Evolutionary conservation across 2,329 filamentous ascomycete species (phyloP), one percentile per base, ranked within the genome.

Genomic region (Coleophoma eucalyptorum): DNA sequence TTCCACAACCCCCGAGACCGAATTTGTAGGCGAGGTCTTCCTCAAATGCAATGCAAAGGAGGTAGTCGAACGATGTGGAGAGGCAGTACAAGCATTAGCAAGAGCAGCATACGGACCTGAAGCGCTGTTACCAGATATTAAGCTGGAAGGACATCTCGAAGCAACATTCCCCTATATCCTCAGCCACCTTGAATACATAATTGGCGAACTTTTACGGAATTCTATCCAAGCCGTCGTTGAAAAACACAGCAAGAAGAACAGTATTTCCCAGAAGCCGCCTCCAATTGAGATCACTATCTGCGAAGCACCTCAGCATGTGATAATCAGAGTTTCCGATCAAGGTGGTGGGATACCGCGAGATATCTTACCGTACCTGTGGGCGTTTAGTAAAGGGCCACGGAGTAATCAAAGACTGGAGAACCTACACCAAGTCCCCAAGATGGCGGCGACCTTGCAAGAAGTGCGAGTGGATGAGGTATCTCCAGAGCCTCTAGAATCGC

Each of bases 81-180:
- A 81, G 46, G 83, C 90, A 33, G 86, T 92, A 16, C 83, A 84
- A 56, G 79, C 86, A 41, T 81, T 97, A 47, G 86, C 90, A 51
- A 80, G 80, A 54, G 80, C 85, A 50, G 87, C 87, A 46, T 92
- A 95, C 61, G 89, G 88, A 1, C 76, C 84, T 1, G 77, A 85
- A 49, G 79, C 84, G 1, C 73, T 78, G 46, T 79, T 99, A 2
- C 94, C 94, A 5, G 83, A 91, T 56, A 89, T 99, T 68, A 82
- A 80, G 43, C 78, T 99, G 51, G 80, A 87, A 55, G 94, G 95
- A 19, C 91, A 99, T 65, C 77, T 94, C 2, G 84, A 89, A 31
- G 92, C 92, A 4, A 96, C 86, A 32, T 99, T 99, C 65, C 94
- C 95, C 1, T 99, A 97, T 64, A 97, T 99, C 57, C 81, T 96